Evolutionary conservation across 192 early-diverging fungal genomes (phyloP).

Genomic region (Gamsiella multidivaricata): DNA sequence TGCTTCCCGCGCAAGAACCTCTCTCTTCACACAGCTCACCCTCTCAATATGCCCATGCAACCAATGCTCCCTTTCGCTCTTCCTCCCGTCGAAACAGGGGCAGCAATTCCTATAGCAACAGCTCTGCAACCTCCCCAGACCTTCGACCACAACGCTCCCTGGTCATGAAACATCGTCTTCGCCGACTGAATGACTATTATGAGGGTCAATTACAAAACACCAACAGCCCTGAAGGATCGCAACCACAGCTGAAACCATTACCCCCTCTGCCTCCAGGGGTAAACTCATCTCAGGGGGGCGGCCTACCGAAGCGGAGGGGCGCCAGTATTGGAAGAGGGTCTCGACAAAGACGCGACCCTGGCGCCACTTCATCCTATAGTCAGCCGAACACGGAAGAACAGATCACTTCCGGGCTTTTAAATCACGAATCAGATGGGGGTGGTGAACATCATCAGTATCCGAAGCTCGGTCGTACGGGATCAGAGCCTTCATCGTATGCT

Average conservation of each 20-base stretch:
- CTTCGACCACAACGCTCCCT: slow-evolving; percentile 10
- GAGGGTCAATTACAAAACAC: background rate
- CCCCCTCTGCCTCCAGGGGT: background rate
- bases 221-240: background rate
- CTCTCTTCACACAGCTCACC: background rate
- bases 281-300: background rate
- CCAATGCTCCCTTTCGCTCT: background rate
- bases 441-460: background rate
- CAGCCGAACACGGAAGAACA: background rate
- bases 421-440: background rate
- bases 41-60: background rate
- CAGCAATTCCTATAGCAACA: background rate
- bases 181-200: slow-evolving; percentile 8
- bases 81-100: slow-evolving; percentile 1
- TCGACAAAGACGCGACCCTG: background rate
- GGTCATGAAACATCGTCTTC: slow-evolving; percentile 11
- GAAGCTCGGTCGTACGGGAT: too few relatives aligned
- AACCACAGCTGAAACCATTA: background rate
- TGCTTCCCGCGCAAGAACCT: background rate
- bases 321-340: background rate
- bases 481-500: too few relatives aligned
- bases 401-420: slow-evolving; percentile 1
- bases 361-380: background rate
- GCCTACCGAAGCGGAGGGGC: background rate
- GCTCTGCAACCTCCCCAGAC: background rate